Base-by-base conservation (phyloP, 2,329 filamentous ascomycete species). In the Helotiales sp. region DNA sequence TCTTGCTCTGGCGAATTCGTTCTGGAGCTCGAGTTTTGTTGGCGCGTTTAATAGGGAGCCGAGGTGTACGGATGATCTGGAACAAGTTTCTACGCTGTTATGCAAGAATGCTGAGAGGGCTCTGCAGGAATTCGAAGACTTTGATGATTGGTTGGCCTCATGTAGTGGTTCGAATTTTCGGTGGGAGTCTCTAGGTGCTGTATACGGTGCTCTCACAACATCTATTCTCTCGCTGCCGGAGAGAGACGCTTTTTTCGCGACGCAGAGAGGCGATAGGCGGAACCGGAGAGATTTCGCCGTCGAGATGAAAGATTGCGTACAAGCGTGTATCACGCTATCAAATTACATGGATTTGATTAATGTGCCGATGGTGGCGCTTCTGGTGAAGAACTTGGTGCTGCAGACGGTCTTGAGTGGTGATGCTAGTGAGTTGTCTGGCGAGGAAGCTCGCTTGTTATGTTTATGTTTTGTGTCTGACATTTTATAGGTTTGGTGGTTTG, bases 371-470 rank as follows among this genome's bases (percentile, higher is more conserved):
- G 74, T 82, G 1, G 77, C 77, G 26, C 73, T 83, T 0, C 74
- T 77, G 13, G 71, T 74, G n/a, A 77, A 79, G n/a, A 75, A 78
- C 7, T 62, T 72, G 4, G 77, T 79, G 1, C 69, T 80, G 0
- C 77, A 80, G 30, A 81, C 80, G 0, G 71, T 82, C 0, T 70
- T 80, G 8, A 73, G 73, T 1, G 81, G 81, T 13, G 81, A 82
- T 58, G 79, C 80, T 0, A 78, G 80, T 80, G 71, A 74, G 79
- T 77, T 34, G 22, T 5, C 3, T 24, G 20, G n/a, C 26, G 4
- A 28, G 22, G 26, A 52, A 26, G 6, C 1, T 52, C 22, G 26
- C 22, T n/a, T 52, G 47, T 28, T 10, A 20, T 52, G 22, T 43
- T 59, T 13, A 40, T 52, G 24, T 30, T 32, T 4, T 20, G 2